Evolutionary conservation across 495 filamentous ascomycete genomes (phyloP).

Genomic region (Clavariopsis aquatica): DNA sequence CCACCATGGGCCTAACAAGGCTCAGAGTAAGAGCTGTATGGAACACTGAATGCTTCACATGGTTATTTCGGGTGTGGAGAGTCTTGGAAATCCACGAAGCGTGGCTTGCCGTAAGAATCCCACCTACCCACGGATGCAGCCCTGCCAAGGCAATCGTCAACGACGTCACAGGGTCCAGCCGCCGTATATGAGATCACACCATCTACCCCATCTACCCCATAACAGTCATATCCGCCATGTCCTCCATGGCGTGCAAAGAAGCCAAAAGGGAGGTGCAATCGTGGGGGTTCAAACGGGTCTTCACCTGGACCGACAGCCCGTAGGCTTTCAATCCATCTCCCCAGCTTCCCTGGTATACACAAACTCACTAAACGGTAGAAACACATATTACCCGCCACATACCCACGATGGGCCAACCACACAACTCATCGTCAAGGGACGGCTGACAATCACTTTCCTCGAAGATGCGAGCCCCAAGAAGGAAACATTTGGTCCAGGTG

Average conservation of each 20-base stretch:
- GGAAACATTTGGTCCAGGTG: constrained; percentile 67
- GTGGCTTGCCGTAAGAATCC: neutral
- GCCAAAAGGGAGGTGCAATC: constrained; percentile 67
- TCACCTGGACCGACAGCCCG: constrained; percentile 79
- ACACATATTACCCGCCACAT: constrained; percentile 76
- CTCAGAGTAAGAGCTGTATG: neutral
- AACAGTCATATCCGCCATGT: constrained; percentile 32
- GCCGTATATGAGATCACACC: no score
- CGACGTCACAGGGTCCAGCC: constrained; percentile 13
- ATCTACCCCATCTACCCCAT: neutral
- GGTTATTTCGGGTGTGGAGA: neutral
- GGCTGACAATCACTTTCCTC: constrained; percentile 73
- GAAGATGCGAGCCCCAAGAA: constrained; percentile 62
- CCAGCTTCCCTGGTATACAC: neutral
- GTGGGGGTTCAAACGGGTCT: constrained; percentile 77
- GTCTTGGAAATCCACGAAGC: neutral
- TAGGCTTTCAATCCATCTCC: constrained; percentile 45
- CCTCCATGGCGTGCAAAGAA: constrained; percentile 42
- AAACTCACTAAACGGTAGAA: constrained; percentile 46
- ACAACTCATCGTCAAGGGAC: constrained; percentile 71
- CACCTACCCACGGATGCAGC: neutral
- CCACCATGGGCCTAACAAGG: neutral
- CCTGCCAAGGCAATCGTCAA: constrained; percentile 19
- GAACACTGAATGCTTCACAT: neutral
- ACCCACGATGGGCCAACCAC: constrained; percentile 69